A percentile compares a stretch with the other conserved stretches of the same genome.
Evolutionary conservation across 257 asterid genomes (phyloP).

Genomic region (Solanum stenotomum): DNA sequence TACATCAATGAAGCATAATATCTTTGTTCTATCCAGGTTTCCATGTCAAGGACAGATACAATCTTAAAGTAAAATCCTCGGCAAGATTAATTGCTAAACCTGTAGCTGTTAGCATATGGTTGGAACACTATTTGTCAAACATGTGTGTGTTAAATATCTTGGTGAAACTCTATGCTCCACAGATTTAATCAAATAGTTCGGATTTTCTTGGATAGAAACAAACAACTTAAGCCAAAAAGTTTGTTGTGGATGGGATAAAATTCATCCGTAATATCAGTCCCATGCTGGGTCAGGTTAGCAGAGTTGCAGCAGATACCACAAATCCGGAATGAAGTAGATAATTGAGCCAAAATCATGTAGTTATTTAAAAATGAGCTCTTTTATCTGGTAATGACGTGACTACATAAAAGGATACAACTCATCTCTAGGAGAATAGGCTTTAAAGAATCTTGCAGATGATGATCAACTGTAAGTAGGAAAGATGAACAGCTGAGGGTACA

Average conservation of each 20-base stretch:
- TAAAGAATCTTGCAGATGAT: not conserved
- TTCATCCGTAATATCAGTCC: not conserved
- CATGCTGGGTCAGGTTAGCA: not conserved
- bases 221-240: not conserved
- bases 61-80: not conserved
- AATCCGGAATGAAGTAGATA: not conserved
- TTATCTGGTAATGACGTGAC: not conserved
- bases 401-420: not conserved
- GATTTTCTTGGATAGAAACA: not conserved
- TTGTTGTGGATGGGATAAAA: not conserved
- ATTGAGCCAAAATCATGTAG: not conserved
- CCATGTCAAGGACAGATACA: not conserved
- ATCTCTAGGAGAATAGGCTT: not conserved
- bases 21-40: not conserved
- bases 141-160: not conserved
- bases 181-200: not conserved
- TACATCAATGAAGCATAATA: not conserved
- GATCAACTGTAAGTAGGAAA: not conserved
- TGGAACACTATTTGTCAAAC: not conserved
- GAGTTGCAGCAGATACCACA: not conserved
- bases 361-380: not conserved
- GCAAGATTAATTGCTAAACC: not conserved
- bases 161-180: not conserved
- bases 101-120: not conserved
- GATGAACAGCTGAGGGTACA: not conserved